These are phyloP conservation scores for Trametes maxima DNA, from an alignment of 768 basidiomycete genomes.

Conservation along the genomic window DNA sequence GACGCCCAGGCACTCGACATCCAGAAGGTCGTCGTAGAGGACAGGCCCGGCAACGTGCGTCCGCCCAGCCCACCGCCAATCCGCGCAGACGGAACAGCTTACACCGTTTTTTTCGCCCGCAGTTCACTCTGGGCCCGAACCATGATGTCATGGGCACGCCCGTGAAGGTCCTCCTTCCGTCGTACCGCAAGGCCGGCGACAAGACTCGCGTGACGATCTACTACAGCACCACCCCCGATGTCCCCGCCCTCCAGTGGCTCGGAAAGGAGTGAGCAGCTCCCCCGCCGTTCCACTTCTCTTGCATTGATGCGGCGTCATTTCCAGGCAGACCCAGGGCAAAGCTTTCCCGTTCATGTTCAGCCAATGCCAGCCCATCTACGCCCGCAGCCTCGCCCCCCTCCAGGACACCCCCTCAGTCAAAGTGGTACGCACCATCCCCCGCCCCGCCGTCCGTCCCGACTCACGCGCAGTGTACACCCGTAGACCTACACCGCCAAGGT, in stretches of 20 bases:
- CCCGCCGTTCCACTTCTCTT: background rate
- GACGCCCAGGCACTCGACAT: slow-evolving; percentile 78
- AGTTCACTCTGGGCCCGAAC: slow-evolving; percentile 58
- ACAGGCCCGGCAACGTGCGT: slow-evolving; percentile 36
- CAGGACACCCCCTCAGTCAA: slow-evolving; percentile 93
- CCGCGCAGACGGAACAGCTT: background rate
- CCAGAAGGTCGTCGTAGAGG: slow-evolving; percentile 53
- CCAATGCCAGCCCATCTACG: slow-evolving; percentile 92
- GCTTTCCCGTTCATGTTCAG: slow-evolving; percentile 86
- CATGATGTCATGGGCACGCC: slow-evolving; percentile 80
- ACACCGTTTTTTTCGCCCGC: background rate
- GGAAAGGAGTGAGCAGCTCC: slow-evolving; percentile 60
- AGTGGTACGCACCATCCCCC: slow-evolving; percentile 50
- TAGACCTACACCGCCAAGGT: slow-evolving; percentile 88
- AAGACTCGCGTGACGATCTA: slow-evolving; percentile 50
- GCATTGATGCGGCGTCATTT: background rate
- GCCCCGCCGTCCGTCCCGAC: background rate
- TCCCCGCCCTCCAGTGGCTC: slow-evolving; percentile 87
- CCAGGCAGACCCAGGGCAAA: slow-evolving; percentile 75
- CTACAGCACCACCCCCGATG: slow-evolving; percentile 74
- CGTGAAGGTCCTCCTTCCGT: slow-evolving; percentile 58
- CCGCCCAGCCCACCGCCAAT: background rate
- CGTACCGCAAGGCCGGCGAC: slow-evolving; percentile 45
- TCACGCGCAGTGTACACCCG: background rate
- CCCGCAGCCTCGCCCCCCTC: slow-evolving; percentile 74